These are phyloP conservation scores for Kluyveromyces dobzhanskii DNA, from an alignment of 805 yeast genomes.

Conservation along the genomic window DNA sequence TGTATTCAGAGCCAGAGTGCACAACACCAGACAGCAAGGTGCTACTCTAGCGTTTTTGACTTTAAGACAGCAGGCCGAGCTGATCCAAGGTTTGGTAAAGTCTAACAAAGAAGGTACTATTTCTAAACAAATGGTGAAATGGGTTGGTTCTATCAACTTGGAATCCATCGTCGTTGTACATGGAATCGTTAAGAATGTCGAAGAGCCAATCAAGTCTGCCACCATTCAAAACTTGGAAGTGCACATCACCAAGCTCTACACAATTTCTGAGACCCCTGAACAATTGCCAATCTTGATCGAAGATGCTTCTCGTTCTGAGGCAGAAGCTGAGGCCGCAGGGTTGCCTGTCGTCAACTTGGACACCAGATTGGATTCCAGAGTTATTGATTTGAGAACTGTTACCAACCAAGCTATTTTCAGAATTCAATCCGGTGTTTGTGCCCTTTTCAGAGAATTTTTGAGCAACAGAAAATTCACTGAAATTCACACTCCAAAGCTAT, in stretches of 20 bases:
- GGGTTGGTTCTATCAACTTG: conserved; percentile 78
- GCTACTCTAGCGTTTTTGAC: conserved; percentile 88
- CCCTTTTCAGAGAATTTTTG: conserved; percentile 84
- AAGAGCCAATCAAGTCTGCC: conserved; percentile 80
- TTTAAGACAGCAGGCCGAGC: conserved; percentile 79
- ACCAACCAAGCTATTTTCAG: conserved; percentile 97
- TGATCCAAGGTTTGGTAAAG: conserved; percentile 79
- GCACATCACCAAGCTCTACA: conserved; percentile 59
- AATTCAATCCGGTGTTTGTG: conserved; percentile 83
- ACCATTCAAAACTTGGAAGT: conserved; percentile 89
- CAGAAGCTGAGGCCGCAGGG: conserved; percentile 85
- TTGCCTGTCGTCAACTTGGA: conserved; percentile 93
- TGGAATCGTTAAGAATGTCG: conserved; percentile 77
- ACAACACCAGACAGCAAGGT: conserved; percentile 90
- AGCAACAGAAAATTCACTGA: conserved; percentile 64
- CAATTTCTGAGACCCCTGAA: conserved; percentile 82
- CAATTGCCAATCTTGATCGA: conserved; percentile 91
- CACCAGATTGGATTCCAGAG: conserved; percentile 91
- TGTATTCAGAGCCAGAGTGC: conserved; percentile 87
- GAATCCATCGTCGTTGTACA: conserved; percentile 89
- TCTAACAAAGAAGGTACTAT: conserved; percentile 60
- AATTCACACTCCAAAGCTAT: conserved; percentile 91
- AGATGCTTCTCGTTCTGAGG: conserved; percentile 93
- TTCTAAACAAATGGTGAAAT: conserved; percentile 93
- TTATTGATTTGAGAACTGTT: conserved; percentile 91